Base-by-base conservation (phyloP, 2,329 filamentous ascomycete species). In the Alternaria brassicae region DNA sequence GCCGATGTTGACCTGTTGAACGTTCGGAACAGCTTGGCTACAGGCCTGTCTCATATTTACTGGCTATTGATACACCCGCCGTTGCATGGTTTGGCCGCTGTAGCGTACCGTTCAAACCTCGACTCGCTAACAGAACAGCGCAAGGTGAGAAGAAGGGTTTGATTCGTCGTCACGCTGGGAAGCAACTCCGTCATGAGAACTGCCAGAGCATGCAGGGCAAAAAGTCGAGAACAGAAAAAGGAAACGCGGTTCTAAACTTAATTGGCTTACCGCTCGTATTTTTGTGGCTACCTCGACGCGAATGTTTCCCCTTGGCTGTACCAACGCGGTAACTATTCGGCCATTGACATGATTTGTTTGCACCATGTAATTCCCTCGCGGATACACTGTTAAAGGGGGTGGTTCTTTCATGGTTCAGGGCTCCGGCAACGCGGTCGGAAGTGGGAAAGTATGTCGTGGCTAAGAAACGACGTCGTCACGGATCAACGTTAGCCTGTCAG, bases 91-190 rank as follows among this genome's bases (percentile, higher is more conserved):
- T n/a, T 48, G 19, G 30, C 28, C 44, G 44, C 32, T 51, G 40
- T 52, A 52, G 53, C 37, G 37, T 56, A 44, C 47, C 53, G 21
- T 52, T 19, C 21, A 37, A 32, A 19, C 19, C 30, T 39, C 37
- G 12, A 50, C 45, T 56, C 27, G 49, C 47, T 37, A 52, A 51
- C 53, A 47, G 53, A 56, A 56, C 53, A 47, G 53, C 42, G 53
- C 45, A 45, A 51, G 53, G 17, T 41, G 28, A 17, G 27, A 36
- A 42, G 37, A 51, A 42, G 32, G 28, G 37, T 39, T 40, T 40
- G 28, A 40, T 49, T 51, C 47, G 45, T 27, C 44, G 45, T 17
- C 25, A 52, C n/a, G 27, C 37, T 30, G 49, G 37, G 49, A 52
- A 28, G 27, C 28, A 52, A 30, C 37, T 52, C 41, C 50, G 49